A percentile compares a stretch with the other conserved stretches of the same genome.
phyloP scores from a whole-genome alignment of 495 filamentous ascomycete genomes.

The Tuber calosporum region DNA sequence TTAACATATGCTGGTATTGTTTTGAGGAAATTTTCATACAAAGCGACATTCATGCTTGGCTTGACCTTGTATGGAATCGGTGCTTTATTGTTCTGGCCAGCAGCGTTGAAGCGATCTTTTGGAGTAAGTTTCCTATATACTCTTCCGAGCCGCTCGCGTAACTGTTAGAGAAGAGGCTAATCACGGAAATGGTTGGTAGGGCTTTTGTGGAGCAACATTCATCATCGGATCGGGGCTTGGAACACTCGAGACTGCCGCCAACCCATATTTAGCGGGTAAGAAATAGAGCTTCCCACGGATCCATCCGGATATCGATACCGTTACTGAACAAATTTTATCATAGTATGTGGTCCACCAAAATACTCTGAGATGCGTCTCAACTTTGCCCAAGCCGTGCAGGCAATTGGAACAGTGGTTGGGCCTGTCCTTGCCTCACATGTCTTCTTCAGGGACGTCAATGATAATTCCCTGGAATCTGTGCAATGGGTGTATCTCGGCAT shows the following conservation, averaged over 20 bases:
- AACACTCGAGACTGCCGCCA: constrained; percentile 52
- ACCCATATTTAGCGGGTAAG: constrained; percentile 52
- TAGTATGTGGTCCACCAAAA: constrained; percentile 57
- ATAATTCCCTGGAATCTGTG: constrained; percentile 51
- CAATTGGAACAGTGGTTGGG: constrained; percentile 58
- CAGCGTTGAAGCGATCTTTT: constrained; percentile 50
- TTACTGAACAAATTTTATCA: neutral
- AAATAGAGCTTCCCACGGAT: neutral
- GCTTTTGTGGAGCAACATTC: constrained; percentile 56
- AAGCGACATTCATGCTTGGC: constrained; percentile 51
- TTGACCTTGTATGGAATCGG: constrained; percentile 51
- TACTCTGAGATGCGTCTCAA: constrained; percentile 65
- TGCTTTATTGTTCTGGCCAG: constrained; percentile 52
- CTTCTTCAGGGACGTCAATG: constrained; percentile 56
- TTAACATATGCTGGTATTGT: constrained; percentile 43
- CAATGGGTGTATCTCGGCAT: constrained; percentile 73
- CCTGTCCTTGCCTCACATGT: constrained; percentile 62
- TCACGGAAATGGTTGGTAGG: constrained; percentile 23
- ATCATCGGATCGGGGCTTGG: constrained; percentile 54
- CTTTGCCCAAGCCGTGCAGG: constrained; percentile 61
- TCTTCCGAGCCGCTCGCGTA: neutral
- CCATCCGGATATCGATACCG: neutral
- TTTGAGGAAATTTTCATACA: constrained; percentile 51
- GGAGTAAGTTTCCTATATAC: constrained; percentile 40
- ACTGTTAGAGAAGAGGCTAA: neutral